Evolutionary conservation across 139 green algal species (phyloP), one percentile per base, ranked within the genome.

Genomic region (Chlamydomonas incerta): DNA sequence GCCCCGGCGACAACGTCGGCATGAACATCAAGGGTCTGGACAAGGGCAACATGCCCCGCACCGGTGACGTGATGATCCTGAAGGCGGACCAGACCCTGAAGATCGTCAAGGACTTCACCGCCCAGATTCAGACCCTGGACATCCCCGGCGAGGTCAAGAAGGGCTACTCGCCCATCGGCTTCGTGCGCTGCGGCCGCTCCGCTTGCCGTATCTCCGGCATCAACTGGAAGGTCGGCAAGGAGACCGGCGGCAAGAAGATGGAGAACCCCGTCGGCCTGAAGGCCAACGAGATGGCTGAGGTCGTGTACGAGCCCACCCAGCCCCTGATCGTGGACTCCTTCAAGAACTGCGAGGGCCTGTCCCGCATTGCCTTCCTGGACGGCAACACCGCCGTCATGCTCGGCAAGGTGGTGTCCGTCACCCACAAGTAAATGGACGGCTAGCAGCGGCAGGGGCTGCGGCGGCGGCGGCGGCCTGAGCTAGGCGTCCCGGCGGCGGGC

Each of bases 1-100:
- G 91, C 77, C 96, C 98, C 76, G 97, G 98, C 87, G 97, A 99
- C 96, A 99, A 99, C 91, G 97, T 99, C 35, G 98, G 97, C 94
- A 98, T 99, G 94, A 99, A 99, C 94, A 96, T 99, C 89, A 99
- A 99, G 91, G 93, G 93, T 90, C 92, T 99, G 88, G 95, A 97
- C 91, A 98, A 98, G 95, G 89, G 92, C 85, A 98, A 98, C 95
- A 95, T 97, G 93, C 95, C 95, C 89, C 94, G 95, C 89, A 95
- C 93, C 52, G 95, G 95, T 75, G 95, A 98, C 83, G 95, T 98
- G 47, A 98, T 98, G 95, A 96, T 98, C 88, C 93, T 97, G 60
- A 98, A 98, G 94, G 93, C 89, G 34, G 96, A 98, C 92, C 18
- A n/a, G 50, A 95, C 94, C 82, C 90, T 98, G 87, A 96, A 95